phyloP scores from a whole-genome alignment of 2,329 filamentous ascomycete species.

The Ampelomyces quisqualis region DNA sequence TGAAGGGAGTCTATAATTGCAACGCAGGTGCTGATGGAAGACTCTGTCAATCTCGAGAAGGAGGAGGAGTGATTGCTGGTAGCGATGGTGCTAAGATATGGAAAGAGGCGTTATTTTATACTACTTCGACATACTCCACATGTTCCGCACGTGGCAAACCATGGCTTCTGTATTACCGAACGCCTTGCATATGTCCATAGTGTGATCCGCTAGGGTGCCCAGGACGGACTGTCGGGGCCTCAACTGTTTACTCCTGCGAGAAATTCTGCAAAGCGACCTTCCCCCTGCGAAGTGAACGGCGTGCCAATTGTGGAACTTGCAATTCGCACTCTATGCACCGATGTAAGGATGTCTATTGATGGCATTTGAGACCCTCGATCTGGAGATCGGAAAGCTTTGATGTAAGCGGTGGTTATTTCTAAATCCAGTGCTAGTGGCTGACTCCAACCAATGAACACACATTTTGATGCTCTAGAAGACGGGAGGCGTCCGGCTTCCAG shows the following conservation, averaged over 20 bases:
- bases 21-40: background rate
- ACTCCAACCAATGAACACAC: background rate
- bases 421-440: background rate
- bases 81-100: background rate
- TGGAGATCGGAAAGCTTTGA: background rate
- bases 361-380: background rate
- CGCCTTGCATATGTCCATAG: constrained; percentile 3
- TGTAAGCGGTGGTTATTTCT: constrained; percentile 1
- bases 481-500: too few species aligned
- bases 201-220: background rate
- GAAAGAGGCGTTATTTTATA: too few species aligned
- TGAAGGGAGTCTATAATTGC: background rate
- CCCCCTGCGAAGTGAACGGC: too few species aligned
- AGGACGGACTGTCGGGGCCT: too few species aligned
- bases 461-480: too few species aligned
- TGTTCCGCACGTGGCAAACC: constrained; percentile 2
- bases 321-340: constrained; percentile 12
- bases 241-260: too few species aligned
- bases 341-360: constrained; percentile 12
- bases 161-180: background rate
- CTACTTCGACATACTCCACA: background rate
- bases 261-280: too few species aligned
- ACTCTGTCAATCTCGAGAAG: background rate
- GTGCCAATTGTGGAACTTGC: too few species aligned
- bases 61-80: background rate